Percentiles rank a stretch among this genome's conserved stretches.
These are phyloP conservation scores for Alternaria incomplexa DNA, from an alignment of 2,329 filamentous ascomycete species.

Conservation along the genomic window DNA sequence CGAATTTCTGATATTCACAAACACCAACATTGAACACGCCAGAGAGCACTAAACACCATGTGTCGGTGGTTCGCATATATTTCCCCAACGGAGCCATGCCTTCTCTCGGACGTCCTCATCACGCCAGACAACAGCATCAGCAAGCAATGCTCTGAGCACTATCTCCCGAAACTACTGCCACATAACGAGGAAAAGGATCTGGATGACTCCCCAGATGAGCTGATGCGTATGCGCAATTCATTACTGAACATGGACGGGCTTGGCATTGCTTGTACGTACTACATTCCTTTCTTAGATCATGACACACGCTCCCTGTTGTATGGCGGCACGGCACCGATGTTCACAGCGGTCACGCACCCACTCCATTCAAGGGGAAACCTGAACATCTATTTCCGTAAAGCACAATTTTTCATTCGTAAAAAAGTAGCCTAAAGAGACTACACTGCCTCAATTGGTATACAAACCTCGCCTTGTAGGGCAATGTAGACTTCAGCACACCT, in stretches of 20 bases:
- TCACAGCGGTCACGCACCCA: neutral
- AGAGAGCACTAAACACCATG: conserved; percentile 35
- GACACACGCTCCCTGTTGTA: neutral
- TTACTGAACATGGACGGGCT: conserved; percentile 63
- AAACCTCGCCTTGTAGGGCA: neutral
- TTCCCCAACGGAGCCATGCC: conserved; percentile 58
- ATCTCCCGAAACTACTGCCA: conserved; percentile 59
- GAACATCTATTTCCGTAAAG: neutral
- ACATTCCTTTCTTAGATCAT: neutral
- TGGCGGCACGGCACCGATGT: no score
- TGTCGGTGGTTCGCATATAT: conserved; percentile 65
- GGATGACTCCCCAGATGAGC: conserved; percentile 49
- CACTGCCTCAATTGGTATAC: neutral
- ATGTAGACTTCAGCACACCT: neutral
- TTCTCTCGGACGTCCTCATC: conserved; percentile 62
- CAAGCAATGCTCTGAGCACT: conserved; percentile 56
- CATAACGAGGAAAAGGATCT: conserved; percentile 52
- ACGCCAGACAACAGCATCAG: conserved; percentile 47
- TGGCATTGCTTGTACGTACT: conserved; percentile 56
- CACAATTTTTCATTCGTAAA: neutral
- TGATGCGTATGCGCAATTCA: conserved; percentile 58
- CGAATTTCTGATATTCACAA: no score
- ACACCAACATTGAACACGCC: neutral
- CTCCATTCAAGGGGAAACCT: neutral
- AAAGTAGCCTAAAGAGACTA: neutral